Conservation (phyloP, 371 early-diverging fungal species). For the Haplosporangium sp. region DNA sequence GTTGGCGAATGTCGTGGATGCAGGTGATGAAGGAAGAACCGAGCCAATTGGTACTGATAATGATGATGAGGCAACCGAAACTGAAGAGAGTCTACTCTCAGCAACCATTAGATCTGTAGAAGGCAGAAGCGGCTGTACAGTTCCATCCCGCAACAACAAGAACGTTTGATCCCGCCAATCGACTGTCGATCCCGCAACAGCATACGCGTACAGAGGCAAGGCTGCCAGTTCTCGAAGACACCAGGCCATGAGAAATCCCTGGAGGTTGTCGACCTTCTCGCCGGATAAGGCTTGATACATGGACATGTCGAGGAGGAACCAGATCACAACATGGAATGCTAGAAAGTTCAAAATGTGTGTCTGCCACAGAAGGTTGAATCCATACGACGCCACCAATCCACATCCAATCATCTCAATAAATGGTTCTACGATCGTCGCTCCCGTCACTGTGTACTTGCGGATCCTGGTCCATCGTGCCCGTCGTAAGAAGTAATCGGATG, state of each 20-base stretch:
- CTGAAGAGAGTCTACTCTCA: not conserved
- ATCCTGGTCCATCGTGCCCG: conserved; percentile 92
- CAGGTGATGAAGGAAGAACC: conserved; percentile 3
- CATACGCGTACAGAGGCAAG: conserved; percentile 84
- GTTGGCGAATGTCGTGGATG: conserved; percentile 28
- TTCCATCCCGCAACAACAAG: conserved; percentile 64
- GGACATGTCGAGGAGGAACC: conserved; percentile 76
- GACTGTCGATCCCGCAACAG: conserved; percentile 82
- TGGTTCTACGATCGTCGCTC: conserved; percentile 90
- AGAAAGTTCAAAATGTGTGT: conserved; percentile 62
- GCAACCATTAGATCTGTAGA: not conserved
- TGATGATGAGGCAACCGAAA: not conserved
- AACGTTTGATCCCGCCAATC: conserved; percentile 85
- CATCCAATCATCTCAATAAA: conserved; percentile 88
- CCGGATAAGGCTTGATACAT: conserved; percentile 65
- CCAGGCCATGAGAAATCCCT: conserved; percentile 67
- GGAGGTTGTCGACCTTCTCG: conserved; percentile 46
- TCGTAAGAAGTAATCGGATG: conserved; percentile 82
- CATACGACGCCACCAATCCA: conserved; percentile 78
- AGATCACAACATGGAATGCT: conserved; percentile 71
- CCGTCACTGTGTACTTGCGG: conserved; percentile 88
- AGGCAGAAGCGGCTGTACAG: conserved; percentile 55
- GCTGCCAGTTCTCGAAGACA: conserved; percentile 82
- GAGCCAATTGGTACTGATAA: conserved; percentile 1
- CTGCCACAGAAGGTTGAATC: conserved; percentile 60